A percentile compares a stretch with the other conserved stretches of the same genome.
Evolutionary conservation across 805 yeast species (phyloP).

Genomic region (Wickerhamomyces canadensis): DNA sequence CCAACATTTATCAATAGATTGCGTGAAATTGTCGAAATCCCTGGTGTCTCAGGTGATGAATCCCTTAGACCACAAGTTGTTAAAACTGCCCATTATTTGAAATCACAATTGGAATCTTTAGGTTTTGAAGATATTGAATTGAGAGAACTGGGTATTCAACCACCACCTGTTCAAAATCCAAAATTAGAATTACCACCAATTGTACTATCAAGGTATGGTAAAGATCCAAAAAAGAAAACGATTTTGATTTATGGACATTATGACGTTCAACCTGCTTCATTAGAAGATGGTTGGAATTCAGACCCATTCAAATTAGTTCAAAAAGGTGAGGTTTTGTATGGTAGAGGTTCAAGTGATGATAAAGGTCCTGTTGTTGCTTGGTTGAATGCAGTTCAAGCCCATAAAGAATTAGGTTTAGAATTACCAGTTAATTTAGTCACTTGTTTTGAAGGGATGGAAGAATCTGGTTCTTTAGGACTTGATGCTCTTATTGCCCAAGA

Average conservation of each 20-base stretch:
- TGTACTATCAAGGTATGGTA: conserved; percentile 84
- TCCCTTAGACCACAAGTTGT: conserved; percentile 82
- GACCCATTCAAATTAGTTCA: conserved; percentile 82
- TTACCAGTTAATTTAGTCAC: conserved; percentile 89
- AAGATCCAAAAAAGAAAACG: conserved; percentile 77
- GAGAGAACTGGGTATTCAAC: conserved; percentile 82
- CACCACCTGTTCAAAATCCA: conserved; percentile 75
- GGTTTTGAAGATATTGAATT: conserved; percentile 82
- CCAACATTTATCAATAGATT: conserved; percentile 70
- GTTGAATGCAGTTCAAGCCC: conserved; percentile 91
- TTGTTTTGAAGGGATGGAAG: conserved; percentile 99
- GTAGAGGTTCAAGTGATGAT: conserved; percentile 96
- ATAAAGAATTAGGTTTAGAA: conserved; percentile 74
- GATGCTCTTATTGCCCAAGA: conserved; percentile 78
- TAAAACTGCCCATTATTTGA: conserved; percentile 82
- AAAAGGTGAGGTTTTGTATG: conserved; percentile 66
- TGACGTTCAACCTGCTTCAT: conserved; percentile 94
- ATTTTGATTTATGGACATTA: conserved; percentile 94
- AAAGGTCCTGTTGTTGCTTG: conserved; percentile 98
- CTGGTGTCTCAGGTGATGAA: conserved; percentile 93
- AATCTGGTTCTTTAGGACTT: conserved; percentile 89
- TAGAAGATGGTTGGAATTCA: conserved; percentile 92
- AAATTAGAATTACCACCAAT: conserved; percentile 84
- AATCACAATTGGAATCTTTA: conserved; percentile 56
- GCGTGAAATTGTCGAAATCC: conserved; percentile 83